Percentiles rank a stretch among this genome's conserved stretches.
phyloP scores from a whole-genome alignment of 495 filamentous ascomycete species.

The Hypomontagnella monticulosa region DNA sequence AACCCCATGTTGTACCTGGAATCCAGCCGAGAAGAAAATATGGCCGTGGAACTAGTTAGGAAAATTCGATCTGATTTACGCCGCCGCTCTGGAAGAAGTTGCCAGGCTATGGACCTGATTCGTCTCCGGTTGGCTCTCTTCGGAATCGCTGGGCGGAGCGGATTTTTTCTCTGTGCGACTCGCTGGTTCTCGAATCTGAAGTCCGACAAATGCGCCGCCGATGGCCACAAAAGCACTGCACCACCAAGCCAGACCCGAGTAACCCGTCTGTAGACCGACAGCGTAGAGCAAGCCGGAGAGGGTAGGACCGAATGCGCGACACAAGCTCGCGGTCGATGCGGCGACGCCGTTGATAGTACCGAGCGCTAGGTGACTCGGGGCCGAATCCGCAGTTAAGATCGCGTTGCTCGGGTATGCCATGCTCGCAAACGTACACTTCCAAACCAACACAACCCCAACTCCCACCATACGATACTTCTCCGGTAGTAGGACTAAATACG shows the following conservation, averaged over 20 bases:
- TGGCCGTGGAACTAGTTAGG: conserved; percentile 13
- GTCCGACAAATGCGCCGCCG: conserved; percentile 67
- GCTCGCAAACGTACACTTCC: conserved; percentile 88
- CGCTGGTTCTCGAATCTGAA: conserved; percentile 58
- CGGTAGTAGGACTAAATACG: conserved; percentile 89
- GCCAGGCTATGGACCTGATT: conserved; percentile 6
- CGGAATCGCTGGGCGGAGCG: conserved; percentile 27
- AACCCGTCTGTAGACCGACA: conserved; percentile 78
- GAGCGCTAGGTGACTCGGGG: conserved; percentile 80
- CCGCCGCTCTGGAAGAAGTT: conserved; percentile 8
- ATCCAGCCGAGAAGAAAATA: conserved; percentile 37
- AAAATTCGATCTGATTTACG: conserved; percentile 14
- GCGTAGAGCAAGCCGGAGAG: conserved; percentile 87
- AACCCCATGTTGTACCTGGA: conserved; percentile 27
- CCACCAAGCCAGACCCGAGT: conserved; percentile 94
- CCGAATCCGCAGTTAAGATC: conserved; percentile 85
- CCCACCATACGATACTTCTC: conserved; percentile 72
- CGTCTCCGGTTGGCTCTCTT: conserved; percentile 24
- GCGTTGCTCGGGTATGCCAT: conserved; percentile 87
- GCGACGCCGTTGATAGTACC: conserved; percentile 94
- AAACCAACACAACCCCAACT: conserved; percentile 77
- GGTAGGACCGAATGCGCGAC: conserved; percentile 86
- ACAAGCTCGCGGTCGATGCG: conserved; percentile 87
- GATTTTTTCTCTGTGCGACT: conserved; percentile 52
- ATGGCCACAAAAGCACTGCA: conserved; percentile 78